phyloP scores from a whole-genome alignment of 768 basidiomycete genomes.

The Boletus rubescentipes region DNA sequence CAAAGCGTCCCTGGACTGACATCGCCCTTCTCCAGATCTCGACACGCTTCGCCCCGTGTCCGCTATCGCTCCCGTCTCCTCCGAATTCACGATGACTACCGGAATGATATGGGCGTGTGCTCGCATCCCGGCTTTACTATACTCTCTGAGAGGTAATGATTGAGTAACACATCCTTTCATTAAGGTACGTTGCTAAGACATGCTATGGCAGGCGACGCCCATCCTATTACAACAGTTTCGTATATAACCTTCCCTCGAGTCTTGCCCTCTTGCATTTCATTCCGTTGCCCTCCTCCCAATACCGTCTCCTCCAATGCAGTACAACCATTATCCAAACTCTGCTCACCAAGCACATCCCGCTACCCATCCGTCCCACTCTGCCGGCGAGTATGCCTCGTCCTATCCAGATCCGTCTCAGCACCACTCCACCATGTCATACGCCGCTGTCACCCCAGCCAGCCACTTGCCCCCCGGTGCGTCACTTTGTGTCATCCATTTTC shows the following conservation, averaged over 20 bases:
- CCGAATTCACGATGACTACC: slow-evolving; percentile 34
- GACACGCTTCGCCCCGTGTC: slow-evolving; percentile 19
- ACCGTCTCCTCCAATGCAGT: slow-evolving; percentile 25
- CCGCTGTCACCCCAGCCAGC: slow-evolving; percentile 22
- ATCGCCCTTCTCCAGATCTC: slow-evolving; percentile 30
- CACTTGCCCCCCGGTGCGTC: slow-evolving; percentile 27
- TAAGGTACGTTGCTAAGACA: slow-evolving; percentile 40
- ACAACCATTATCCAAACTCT: slow-evolving; percentile 25
- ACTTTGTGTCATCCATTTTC: slow-evolving; percentile 7
- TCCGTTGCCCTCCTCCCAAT: not conserved
- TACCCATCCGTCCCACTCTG: slow-evolving; percentile 19
- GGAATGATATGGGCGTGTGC: slow-evolving; percentile 34
- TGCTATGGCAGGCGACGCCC: slow-evolving; percentile 36
- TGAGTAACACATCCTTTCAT: slow-evolving; percentile 37
- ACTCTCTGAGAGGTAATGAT: slow-evolving; percentile 36
- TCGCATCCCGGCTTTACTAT: slow-evolving; percentile 35
- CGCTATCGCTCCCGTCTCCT: slow-evolving; percentile 30
- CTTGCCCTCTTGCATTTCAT: slow-evolving; percentile 11
- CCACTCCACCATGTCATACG: slow-evolving; percentile 25
- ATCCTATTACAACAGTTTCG: slow-evolving; percentile 33
- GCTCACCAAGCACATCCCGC: slow-evolving; percentile 18
- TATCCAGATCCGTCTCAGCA: slow-evolving; percentile 29
- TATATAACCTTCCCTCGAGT: slow-evolving; percentile 31
- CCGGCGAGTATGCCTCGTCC: slow-evolving; percentile 19
- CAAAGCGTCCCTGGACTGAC: slow-evolving; percentile 19